Conservation (phyloP, 208 protist species). For the Strigomonas culicis region DNA sequence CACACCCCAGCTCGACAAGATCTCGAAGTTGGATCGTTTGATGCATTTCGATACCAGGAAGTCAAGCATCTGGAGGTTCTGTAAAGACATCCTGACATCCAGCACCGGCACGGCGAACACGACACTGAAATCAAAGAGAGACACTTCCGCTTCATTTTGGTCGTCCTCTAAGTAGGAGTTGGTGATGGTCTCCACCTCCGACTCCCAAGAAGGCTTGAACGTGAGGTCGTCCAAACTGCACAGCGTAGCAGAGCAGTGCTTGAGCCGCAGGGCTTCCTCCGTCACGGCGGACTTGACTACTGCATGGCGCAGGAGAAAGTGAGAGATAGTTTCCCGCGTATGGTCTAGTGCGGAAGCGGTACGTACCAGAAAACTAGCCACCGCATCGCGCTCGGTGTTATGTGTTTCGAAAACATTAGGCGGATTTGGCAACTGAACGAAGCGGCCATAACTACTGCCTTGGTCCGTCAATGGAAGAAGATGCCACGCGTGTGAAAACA, state of each 20-base stretch:
- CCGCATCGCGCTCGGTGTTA: constrained; percentile 33
- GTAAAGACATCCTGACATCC: constrained; percentile 24
- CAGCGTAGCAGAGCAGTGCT: constrained; percentile 15
- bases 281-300: constrained; percentile 10
- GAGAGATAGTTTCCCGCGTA: constrained; percentile 27
- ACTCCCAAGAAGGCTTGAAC: constrained; percentile 37
- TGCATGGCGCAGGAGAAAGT: constrained; percentile 27
- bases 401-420: constrained; percentile 45
- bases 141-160: constrained; percentile 27
- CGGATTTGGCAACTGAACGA: constrained; percentile 31
- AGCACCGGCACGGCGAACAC: constrained; percentile 37
- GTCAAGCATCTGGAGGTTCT: constrained; percentile 52
- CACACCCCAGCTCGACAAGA: constrained; percentile 67
- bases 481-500: constrained; percentile 44
- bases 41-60: constrained; percentile 55
- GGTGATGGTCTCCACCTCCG: constrained; percentile 13
- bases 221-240: constrained; percentile 14
- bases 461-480: constrained; percentile 25
- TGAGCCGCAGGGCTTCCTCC: constrained; percentile 19
- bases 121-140: constrained; percentile 63
- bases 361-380: constrained; percentile 51
- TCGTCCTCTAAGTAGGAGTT: constrained; percentile 19
- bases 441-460: constrained; percentile 28
- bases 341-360: constrained; percentile 17
- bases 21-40: constrained; percentile 18